Evolutionary conservation across 352 stramenopile genomes (phyloP).

Genomic region (Globisporangium rhizosaccharum): DNA sequence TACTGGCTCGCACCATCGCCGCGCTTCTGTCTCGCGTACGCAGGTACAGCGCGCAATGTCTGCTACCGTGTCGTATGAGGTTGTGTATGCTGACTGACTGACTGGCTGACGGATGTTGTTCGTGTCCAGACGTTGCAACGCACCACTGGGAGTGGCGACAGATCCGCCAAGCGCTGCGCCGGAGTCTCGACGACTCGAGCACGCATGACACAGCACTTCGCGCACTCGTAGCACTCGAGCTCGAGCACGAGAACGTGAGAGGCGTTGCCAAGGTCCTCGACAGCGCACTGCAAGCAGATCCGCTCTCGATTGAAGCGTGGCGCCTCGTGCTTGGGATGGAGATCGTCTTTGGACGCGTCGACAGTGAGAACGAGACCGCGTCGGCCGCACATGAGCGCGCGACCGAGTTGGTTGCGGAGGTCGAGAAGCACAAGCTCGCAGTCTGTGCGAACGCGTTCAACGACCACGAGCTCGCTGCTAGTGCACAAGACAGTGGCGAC

Average conservation of each 20-base stretch:
- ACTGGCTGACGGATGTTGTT: neutral
- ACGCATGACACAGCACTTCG: constrained; percentile 25
- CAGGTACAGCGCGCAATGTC: constrained; percentile 18
- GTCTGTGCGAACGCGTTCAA: constrained; percentile 14
- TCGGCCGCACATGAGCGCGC: constrained; percentile 12
- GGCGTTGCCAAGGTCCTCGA: constrained; percentile 31
- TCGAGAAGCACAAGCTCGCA: constrained; percentile 30
- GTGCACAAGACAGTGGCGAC: constrained; percentile 16
- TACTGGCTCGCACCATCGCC: constrained; percentile 25
- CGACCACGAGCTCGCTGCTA: constrained; percentile 12
- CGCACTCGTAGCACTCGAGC: constrained; percentile 34
- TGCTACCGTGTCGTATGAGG: too few species aligned
- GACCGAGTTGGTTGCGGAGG: constrained; percentile 21
- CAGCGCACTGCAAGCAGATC: constrained; percentile 24
- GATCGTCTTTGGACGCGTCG: constrained; percentile 39
- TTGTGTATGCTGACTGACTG: neutral
- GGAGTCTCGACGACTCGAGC: constrained; percentile 26
- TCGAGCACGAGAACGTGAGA: constrained; percentile 36
- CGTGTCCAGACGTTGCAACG: constrained; percentile 22
- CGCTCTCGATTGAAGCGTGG: constrained; percentile 40
- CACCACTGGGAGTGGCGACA: constrained; percentile 48
- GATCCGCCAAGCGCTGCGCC: constrained; percentile 28
- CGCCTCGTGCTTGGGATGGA: constrained; percentile 43
- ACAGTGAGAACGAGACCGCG: neutral
- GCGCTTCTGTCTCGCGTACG: constrained; percentile 41